phyloP scores from a whole-genome alignment of 1,284 basidiomycete genomes.

The Macrocystidia cucumis region DNA sequence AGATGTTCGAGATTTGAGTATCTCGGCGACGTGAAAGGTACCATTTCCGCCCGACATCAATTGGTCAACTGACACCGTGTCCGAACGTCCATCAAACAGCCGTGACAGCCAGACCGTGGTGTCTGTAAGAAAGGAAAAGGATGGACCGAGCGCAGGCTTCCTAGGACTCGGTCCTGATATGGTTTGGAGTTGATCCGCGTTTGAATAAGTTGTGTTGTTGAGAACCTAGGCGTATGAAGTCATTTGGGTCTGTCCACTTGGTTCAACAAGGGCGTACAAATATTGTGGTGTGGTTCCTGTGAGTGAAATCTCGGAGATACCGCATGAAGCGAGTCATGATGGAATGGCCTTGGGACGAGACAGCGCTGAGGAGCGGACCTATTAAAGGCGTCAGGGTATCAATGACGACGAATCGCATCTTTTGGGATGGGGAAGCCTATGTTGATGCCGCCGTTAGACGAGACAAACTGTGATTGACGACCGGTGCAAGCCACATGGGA shows the following conservation, averaged over 20 bases:
- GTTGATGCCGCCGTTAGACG: no score
- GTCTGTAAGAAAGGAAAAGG: conserved; percentile 66
- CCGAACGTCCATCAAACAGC: conserved; percentile 10
- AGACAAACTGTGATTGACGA: conserved; percentile 21
- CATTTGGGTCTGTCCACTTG: not conserved
- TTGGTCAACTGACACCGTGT: no score
- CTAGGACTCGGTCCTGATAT: conserved; percentile 30
- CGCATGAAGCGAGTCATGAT: conserved; percentile 68
- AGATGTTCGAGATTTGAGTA: conserved; percentile 36
- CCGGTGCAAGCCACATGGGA: no score
- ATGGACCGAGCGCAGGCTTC: conserved; percentile 68
- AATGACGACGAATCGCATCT: conserved; percentile 47
- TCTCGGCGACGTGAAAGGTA: conserved; percentile 24
- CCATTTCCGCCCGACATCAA: conserved; percentile 4
- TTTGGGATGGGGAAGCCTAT: conserved; percentile 4
- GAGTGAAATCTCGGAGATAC: conserved; percentile 46
- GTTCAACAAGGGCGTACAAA: conserved; percentile 32
- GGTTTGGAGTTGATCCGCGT: conserved; percentile 26
- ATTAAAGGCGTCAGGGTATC: conserved; percentile 63
- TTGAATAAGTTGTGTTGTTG: conserved; percentile 21
- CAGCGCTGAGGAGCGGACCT: conserved; percentile 53
- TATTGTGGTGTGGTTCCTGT: conserved; percentile 34
- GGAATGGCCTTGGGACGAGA: conserved; percentile 69
- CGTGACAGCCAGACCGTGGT: conserved; percentile 59
- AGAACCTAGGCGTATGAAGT: conserved; percentile 16